Base-by-base conservation (phyloP, 129 eudicot genomes). In the Kitagawia praeruptora region DNA sequence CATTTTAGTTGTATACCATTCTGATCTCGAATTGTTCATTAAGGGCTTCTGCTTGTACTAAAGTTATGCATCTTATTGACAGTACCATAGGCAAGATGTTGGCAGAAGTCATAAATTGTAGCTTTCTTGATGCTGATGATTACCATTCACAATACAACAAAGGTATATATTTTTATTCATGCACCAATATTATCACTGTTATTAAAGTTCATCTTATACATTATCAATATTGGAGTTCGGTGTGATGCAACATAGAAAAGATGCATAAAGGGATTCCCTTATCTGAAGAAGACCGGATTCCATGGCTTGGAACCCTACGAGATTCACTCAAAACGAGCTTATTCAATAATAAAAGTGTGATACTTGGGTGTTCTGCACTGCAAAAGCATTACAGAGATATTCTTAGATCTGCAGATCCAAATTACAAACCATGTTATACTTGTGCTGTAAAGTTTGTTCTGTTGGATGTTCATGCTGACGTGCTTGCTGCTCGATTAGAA, bases 111-210 rank as follows among this genome's bases (percentile, higher is more conserved):
- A 58, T 81, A 46, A 83, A 83, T 23, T 89, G 93, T 67, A 80
- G 79, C 82, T 95, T 89, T 67, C 85, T 92, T 61, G 99, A 95
- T 81, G 99, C 97, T 13, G 99, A 95, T 83, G 97, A 95, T 86
- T 92, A 86, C 80, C 99, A 95, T 78, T 84, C 97, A 31, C 88
- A 89, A 27, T 82, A 93, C 25, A 95, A 95, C 88, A 95, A 92
- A 95, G 99, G 99, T 95, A 75, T 38, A 25, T 38, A 25, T 5
- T 37, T 70, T 27, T 45, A 31, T 3, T 13, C 21, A 34, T 15
- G 41, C 27, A 67, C 19, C 39, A 67, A 34, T 61, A 25, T 56
- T 4, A 6, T n/a, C 12, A 58, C 67, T 58, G 67, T n/a, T 9
- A 23, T 56, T n/a, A 0, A n/a, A 61, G 37, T 61, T 25, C 14